These are phyloP conservation scores for Mortierella antarctica DNA, from an alignment of 192 early-diverging fungal genomes.

Conservation along the genomic window DNA sequence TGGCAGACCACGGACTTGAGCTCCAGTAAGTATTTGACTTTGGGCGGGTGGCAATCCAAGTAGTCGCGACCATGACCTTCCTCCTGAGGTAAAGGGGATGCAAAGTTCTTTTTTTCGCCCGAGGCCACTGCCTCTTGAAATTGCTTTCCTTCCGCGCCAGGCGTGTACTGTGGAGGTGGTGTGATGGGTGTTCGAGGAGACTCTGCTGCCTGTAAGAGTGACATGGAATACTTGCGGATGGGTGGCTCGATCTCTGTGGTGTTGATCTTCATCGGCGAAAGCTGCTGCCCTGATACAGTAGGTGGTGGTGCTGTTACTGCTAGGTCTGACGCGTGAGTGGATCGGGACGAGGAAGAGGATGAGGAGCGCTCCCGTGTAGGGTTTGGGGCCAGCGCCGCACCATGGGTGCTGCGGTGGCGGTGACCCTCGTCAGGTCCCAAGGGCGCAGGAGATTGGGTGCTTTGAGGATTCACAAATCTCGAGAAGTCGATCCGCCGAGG, in stretches of 20 bases:
- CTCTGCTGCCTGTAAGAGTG: conserved; percentile 27
- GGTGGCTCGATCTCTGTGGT: conserved; percentile 10
- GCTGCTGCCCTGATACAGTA: conserved; percentile 24
- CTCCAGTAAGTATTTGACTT: conserved; percentile 62
- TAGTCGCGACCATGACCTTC: conserved; percentile 2
- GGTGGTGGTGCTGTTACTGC: not conserved
- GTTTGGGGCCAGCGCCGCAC: not conserved
- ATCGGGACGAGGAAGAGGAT: too few relatives aligned
- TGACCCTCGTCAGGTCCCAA: conserved; percentile 15
- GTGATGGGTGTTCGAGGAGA: conserved; percentile 27
- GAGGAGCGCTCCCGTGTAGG: not conserved
- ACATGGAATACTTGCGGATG: conserved; percentile 40
- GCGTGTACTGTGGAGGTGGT: conserved; percentile 40
- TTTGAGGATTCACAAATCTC: conserved; percentile 60
- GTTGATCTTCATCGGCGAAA: conserved; percentile 24
- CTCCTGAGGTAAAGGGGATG: conserved; percentile 14
- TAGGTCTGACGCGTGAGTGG: not conserved
- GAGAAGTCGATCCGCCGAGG: conserved; percentile 63
- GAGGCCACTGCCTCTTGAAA: conserved; percentile 26
- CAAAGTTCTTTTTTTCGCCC: conserved; percentile 27
- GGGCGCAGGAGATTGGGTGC: conserved; percentile 12
- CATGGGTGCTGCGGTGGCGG: not conserved
- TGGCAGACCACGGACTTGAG: conserved; percentile 69
- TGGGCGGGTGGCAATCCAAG: conserved; percentile 49
- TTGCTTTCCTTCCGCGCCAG: conserved; percentile 11